Conservation (phyloP, 805 yeast species). For the Wickerhamiella qilinensis region DNA sequence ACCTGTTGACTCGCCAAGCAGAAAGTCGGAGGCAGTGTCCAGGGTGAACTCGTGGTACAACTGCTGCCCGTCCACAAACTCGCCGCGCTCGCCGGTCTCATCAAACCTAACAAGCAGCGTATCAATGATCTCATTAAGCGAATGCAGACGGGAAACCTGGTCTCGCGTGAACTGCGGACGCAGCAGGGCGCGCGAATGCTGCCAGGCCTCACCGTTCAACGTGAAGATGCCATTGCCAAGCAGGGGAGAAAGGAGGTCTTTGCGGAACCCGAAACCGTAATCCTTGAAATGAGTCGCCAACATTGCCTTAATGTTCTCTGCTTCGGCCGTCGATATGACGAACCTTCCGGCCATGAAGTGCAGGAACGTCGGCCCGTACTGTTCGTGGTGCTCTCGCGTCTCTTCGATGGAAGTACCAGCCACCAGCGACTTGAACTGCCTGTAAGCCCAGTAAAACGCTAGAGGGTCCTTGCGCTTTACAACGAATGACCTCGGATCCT, state of each 20-base stretch:
- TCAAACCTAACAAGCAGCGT: slow-evolving; percentile 6
- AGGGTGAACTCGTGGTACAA: slow-evolving; percentile 14
- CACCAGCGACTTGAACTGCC: background rate
- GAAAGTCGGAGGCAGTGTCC: slow-evolving; percentile 19
- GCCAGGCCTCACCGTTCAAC: slow-evolving; percentile 22
- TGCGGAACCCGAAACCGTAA: slow-evolving; percentile 18
- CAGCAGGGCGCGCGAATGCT: slow-evolving; percentile 21
- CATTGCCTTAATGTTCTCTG: slow-evolving; percentile 21
- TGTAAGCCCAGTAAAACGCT: background rate
- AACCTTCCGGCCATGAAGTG: background rate
- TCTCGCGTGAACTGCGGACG: slow-evolving; percentile 22
- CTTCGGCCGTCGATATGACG: slow-evolving; percentile 15
- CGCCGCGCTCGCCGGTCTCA: slow-evolving; percentile 10
- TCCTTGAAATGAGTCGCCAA: slow-evolving; percentile 22
- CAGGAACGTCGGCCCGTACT: background rate
- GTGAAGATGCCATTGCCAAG: slow-evolving; percentile 24
- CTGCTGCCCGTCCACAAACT: slow-evolving; percentile 16
- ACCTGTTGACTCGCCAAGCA: slow-evolving; percentile 17
- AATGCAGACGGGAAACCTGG: slow-evolving; percentile 19
- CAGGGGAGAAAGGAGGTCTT: slow-evolving; percentile 14
- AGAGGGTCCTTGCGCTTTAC: too few species aligned
- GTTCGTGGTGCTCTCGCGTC: background rate
- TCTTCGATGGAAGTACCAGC: background rate
- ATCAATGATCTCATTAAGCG: slow-evolving; percentile 10
- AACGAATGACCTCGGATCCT: too few species aligned